Evolutionary conservation across 2,329 filamentous ascomycete genomes (phyloP).

Genomic region (Penicillium nordicum): DNA sequence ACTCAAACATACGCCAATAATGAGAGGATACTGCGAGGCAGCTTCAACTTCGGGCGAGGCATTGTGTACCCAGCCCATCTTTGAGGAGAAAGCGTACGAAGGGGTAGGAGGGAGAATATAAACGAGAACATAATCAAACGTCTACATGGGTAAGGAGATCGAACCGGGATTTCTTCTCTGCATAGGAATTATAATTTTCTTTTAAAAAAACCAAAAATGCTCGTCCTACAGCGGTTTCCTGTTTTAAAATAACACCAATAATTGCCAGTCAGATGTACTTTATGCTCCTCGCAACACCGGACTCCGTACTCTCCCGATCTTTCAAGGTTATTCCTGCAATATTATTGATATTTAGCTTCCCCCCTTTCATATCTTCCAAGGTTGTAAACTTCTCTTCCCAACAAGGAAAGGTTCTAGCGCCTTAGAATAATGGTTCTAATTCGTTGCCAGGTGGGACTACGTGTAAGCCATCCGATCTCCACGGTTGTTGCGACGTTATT

Average conservation of each 20-base stretch:
- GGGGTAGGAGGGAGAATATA: neutral
- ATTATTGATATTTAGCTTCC: neutral
- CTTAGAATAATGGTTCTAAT: neutral
- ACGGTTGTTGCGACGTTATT: neutral
- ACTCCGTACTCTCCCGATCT: neutral
- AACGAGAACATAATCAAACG: neutral
- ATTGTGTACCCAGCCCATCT: conserved; percentile 53
- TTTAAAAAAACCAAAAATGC: neutral
- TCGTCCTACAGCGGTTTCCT: neutral
- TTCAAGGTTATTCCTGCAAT: neutral
- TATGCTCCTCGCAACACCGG: too few relatives aligned
- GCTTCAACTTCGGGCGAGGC: conserved; percentile 48
- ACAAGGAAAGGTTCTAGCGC: neutral
- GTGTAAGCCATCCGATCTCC: neutral
- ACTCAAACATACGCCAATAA: conserved; percentile 49
- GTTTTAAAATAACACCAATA: neutral
- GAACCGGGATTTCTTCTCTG: neutral
- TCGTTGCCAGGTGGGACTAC: neutral
- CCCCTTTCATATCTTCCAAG: neutral
- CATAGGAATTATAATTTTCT: neutral
- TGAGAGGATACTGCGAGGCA: conserved; percentile 48
- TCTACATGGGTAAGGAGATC: neutral
- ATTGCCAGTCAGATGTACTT: neutral
- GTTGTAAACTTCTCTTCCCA: too few relatives aligned
- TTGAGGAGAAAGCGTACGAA: conserved; percentile 3